Percentiles rank a stretch among this genome's conserved stretches.
phyloP scores from a whole-genome alignment of 202 grass and related monocot species.

The Sporobolus alterniflorus region DNA sequence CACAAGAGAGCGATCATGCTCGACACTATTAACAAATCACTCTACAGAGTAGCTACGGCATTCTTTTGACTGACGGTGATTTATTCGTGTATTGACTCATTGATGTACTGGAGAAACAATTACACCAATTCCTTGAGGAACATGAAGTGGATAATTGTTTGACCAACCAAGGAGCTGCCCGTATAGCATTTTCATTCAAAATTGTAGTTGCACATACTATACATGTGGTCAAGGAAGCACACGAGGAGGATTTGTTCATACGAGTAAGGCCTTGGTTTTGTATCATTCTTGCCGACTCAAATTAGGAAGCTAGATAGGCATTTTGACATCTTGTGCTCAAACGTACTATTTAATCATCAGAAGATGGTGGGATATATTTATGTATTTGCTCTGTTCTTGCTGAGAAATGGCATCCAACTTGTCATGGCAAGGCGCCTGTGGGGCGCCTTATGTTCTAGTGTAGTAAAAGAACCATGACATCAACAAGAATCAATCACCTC shows the following conservation, averaged over 20 bases:
- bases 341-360: constrained; percentile 12
- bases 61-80: constrained; percentile 48
- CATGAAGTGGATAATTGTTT: constrained; percentile 26
- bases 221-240: constrained; percentile 48
- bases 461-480: neutral
- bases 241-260: constrained; percentile 41
- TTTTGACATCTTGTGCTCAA: constrained; percentile 35
- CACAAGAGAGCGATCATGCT: constrained; percentile 75
- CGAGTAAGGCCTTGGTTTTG: constrained; percentile 45
- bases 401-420: constrained; percentile 7
- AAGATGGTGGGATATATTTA: neutral
- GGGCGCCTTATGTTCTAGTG: no score
- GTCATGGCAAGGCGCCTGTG: no score
- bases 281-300: constrained; percentile 43
- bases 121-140: constrained; percentile 11
- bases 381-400: constrained; percentile 18
- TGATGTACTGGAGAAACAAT: constrained; percentile 24
- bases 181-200: constrained; percentile 27
- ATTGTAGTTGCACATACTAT: constrained; percentile 50
- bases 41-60: constrained; percentile 39
- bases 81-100: constrained; percentile 39
- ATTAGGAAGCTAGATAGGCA: constrained; percentile 40
- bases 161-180: neutral
- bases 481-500: constrained; percentile 56
- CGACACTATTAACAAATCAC: constrained; percentile 69